These are phyloP conservation scores for Saccharomyces pastorianus DNA, from an alignment of 1,139 yeast genomes.

Conservation along the genomic window DNA sequence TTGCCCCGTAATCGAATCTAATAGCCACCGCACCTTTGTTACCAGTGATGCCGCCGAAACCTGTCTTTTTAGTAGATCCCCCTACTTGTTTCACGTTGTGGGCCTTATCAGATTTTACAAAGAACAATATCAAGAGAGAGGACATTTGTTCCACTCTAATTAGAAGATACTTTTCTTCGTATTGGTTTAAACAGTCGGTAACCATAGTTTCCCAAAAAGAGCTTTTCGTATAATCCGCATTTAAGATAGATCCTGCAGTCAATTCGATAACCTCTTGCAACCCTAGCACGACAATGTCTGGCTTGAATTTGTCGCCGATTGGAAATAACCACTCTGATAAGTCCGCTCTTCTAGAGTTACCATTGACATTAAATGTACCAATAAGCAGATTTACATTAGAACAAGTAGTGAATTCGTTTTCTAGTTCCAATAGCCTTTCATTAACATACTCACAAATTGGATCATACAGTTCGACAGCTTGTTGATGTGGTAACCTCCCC, in stretches of 20 bases:
- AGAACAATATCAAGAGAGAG: conserved; percentile 64
- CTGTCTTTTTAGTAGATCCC: conserved; percentile 82
- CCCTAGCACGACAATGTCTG: conserved; percentile 76
- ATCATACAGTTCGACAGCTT: conserved; percentile 68
- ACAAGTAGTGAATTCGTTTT: conserved; percentile 50
- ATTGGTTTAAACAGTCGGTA: conserved; percentile 47
- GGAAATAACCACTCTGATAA: conserved; percentile 82
- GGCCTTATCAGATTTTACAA: conserved; percentile 50
- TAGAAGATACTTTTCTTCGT: conserved; percentile 47
- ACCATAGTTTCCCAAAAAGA: conserved; percentile 55
- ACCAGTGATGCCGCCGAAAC: conserved; percentile 90
- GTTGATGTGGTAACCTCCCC: conserved; percentile 70
- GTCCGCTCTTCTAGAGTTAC: conserved; percentile 48
- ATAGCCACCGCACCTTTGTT: conserved; percentile 93
- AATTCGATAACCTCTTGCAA: conserved; percentile 89
- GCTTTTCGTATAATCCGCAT: conserved; percentile 61
- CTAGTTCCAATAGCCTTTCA: conserved; percentile 45
- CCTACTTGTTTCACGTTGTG: conserved; percentile 55
- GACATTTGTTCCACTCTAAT: conserved; percentile 84
- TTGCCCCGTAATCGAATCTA: conserved; percentile 65
- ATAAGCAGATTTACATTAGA: conserved; percentile 58
- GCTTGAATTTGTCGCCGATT: conserved; percentile 39
- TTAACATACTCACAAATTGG: conserved; percentile 80
- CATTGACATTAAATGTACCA: conserved; percentile 87
- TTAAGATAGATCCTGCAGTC: conserved; percentile 72